Evolutionary conservation across 2,329 filamentous ascomycete species (phyloP), one percentile per base, ranked within the genome.

Genomic region (Penicillium sp.): DNA sequence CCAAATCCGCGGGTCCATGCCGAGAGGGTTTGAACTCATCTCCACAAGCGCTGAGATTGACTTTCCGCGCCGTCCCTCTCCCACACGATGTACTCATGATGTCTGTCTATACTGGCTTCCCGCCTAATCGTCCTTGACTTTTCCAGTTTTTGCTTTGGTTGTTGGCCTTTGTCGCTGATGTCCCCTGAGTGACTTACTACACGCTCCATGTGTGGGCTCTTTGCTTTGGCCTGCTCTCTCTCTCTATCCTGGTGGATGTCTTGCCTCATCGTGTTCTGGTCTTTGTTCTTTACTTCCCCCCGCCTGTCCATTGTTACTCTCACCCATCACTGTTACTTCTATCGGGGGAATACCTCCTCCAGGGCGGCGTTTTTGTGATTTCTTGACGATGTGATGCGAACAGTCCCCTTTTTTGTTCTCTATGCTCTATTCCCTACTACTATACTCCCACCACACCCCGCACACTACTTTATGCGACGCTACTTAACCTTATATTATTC

Each of bases 351-450:
- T 11, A 39, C 4, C 18, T 35, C 52, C 35, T 46, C 16, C 52
- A 51, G 49, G 61, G 60, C 37, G 64, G 64, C 64, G 64, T 66
- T 66, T 50, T 60, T 65, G 55, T 60, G 59, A 58, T 64, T 64
- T 65, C 56, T 52, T 66, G 46, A 66, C 63, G 64, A 66, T 64
- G 64, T 65, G 52, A 66, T 61, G 64, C 62, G 61, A 61, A 35
- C 31, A 19, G 27, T 18, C 10, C 37, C 41, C 62, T 24, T 49
- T 37, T 36, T 19, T 37, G 33, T 51, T 39, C 31, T 24, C 14
- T 50, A 3, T 50, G 22, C 6, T 9, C 6, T 22, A 6, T 22
- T 14, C 47, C 16, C 7, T 14, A 31, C 9, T 31, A 31, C 9
- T 31, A 31, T 31, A 31, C 31, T 31, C 31, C 31, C 31, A 31